Percentiles rank a stretch among this genome's conserved stretches.
Evolutionary conservation across 495 filamentous ascomycete genomes (phyloP).

Genomic region (Xylona heveae): DNA sequence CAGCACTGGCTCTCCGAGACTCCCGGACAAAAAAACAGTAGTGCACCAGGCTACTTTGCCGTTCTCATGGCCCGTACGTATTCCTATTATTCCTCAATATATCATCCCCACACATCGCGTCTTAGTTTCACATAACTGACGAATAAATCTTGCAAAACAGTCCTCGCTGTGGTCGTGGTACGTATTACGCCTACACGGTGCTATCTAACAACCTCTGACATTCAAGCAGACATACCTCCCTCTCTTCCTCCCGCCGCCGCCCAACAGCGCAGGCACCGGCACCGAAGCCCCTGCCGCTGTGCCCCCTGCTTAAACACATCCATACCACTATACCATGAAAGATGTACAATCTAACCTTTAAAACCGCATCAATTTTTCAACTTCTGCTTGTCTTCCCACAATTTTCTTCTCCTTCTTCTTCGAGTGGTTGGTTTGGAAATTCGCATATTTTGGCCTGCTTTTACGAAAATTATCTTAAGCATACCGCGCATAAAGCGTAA

Average conservation of each 20-base stretch:
- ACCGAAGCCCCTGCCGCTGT: slow-evolving; percentile 20
- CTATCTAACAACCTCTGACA: not conserved
- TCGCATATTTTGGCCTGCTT: too few relatives aligned
- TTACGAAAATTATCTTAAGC: too few relatives aligned
- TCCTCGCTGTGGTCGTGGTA: slow-evolving; percentile 58
- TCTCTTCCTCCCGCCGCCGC: slow-evolving; percentile 49
- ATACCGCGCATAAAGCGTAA: too few relatives aligned
- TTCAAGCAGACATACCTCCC: slow-evolving; percentile 50
- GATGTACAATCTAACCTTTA: too few relatives aligned
- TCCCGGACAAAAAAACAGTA: slow-evolving; percentile 36
- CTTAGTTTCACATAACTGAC: too few relatives aligned
- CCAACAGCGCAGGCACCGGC: slow-evolving; percentile 17
- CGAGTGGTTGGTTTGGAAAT: too few relatives aligned
- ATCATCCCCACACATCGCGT: slow-evolving; percentile 8
- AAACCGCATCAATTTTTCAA: too few relatives aligned
- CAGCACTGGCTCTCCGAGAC: slow-evolving; percentile 77
- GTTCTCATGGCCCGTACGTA: slow-evolving; percentile 68
- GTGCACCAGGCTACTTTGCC: slow-evolving; percentile 64
- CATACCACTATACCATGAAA: too few relatives aligned
- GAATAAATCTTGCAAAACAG: too few relatives aligned
- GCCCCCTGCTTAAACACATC: too few relatives aligned
- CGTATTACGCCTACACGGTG: slow-evolving; percentile 10
- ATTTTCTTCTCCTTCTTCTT: too few relatives aligned
- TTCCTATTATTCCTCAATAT: slow-evolving; percentile 3
- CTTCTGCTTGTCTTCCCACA: too few relatives aligned